A percentile compares a stretch with the other conserved stretches of the same genome.
phyloP scores from a whole-genome alignment of 2,329 filamentous ascomycete genomes.

The Botrytis pseudocinerea region DNA sequence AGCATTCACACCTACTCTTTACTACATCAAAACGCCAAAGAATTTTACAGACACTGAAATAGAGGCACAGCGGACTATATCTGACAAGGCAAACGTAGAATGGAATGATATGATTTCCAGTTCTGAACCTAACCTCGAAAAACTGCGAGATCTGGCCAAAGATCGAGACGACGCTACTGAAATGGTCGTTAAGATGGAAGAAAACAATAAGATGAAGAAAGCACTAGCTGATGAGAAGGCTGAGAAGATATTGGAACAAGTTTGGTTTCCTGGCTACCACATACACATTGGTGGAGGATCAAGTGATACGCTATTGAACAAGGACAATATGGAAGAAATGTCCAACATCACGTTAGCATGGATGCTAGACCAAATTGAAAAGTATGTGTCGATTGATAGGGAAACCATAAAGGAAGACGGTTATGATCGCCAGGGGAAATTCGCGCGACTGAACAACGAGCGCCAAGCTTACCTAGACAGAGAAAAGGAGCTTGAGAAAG shows the following conservation, averaged over 20 bases:
- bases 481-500: background rate
- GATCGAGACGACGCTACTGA: background rate
- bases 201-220: slow-evolving; percentile 29
- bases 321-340: slow-evolving; percentile 22
- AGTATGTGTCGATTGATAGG: slow-evolving; percentile 3
- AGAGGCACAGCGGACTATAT: background rate
- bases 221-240: background rate
- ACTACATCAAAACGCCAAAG: slow-evolving; percentile 28
- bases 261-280: slow-evolving; percentile 35
- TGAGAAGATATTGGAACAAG: slow-evolving; percentile 28
- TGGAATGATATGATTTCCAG: background rate
- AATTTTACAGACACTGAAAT: background rate
- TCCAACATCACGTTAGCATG: slow-evolving; percentile 29
- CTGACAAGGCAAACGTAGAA: background rate
- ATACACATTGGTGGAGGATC: slow-evolving; percentile 30
- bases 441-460: background rate
- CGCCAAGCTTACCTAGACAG: background rate
- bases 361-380: slow-evolving; percentile 28
- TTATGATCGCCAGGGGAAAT: background rate
- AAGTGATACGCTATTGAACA: slow-evolving; percentile 8
- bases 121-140: background rate
- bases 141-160: background rate
- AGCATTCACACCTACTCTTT: slow-evolving; percentile 44
- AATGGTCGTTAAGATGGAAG: background rate
- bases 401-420: background rate